Conservation (phyloP, 2,329 filamentous ascomycete species). For the Chaetomium sp. region DNA sequence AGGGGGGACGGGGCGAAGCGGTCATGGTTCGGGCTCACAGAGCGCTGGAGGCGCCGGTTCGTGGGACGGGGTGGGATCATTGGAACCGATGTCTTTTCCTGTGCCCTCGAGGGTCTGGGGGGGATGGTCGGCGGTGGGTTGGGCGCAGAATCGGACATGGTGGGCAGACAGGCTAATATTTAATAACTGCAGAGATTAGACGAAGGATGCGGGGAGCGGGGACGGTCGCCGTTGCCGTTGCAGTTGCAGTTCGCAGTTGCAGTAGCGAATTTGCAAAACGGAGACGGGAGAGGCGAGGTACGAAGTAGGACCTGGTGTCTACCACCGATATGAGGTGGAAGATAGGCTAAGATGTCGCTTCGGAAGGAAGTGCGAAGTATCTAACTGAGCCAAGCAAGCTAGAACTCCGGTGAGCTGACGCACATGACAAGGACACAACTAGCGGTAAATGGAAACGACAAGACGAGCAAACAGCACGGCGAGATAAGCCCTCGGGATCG, state of each 20-base stretch:
- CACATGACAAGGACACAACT: conserved; percentile 2
- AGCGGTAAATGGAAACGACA: conserved; percentile 13
- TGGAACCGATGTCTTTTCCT: conserved; percentile 50
- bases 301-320: background rate
- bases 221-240: background rate
- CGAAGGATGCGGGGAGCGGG: background rate
- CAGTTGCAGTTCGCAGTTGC: background rate
- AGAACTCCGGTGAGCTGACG: conserved; percentile 10
- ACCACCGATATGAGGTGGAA: background rate
- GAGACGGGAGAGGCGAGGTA: no score
- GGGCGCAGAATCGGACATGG: conserved; percentile 43
- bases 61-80: conserved; percentile 72
- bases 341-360: no score
- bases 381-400: background rate
- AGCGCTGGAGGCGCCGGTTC: conserved; percentile 64
- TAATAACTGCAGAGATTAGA: no score
- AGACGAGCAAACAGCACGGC: conserved; percentile 9
- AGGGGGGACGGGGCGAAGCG: conserved; percentile 81
- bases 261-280: no score
- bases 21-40: conserved; percentile 68
- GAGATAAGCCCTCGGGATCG: conserved; percentile 17
- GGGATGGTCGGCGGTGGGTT: conserved; percentile 47
- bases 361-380: no score
- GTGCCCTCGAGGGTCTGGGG: conserved; percentile 47
- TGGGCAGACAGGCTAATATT: conserved; percentile 13